phyloP scores from a whole-genome alignment of 441 rosid genomes.

The Adansonia madagascariensis region DNA sequence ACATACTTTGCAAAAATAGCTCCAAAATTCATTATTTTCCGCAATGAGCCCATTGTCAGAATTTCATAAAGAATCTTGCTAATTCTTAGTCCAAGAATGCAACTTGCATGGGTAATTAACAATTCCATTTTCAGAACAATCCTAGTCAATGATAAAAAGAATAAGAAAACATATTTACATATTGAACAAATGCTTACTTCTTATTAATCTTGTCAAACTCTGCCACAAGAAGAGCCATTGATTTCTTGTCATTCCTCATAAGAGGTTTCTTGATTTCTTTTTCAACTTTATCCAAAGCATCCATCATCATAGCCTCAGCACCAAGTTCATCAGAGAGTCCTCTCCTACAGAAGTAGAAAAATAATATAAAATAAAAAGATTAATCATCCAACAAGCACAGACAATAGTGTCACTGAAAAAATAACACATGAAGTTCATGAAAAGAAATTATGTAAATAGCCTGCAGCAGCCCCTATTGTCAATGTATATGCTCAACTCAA shows the following conservation, averaged over 20 bases:
- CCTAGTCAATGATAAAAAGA: neutral
- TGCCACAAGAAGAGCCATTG: conserved; percentile 79
- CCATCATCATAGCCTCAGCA: conserved; percentile 93
- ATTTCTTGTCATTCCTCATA: conserved; percentile 87
- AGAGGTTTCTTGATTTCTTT: conserved; percentile 92
- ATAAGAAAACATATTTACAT: neutral
- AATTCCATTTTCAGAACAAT: neutral
- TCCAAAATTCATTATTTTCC: neutral
- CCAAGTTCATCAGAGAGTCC: conserved; percentile 84
- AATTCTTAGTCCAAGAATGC: neutral
- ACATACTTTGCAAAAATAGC: neutral
- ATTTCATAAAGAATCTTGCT: conserved; percentile 4
- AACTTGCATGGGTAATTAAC: neutral
- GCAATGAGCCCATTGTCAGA: neutral
- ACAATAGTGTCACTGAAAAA: conserved; percentile 14
- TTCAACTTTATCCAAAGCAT: conserved; percentile 92
- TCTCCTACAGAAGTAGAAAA: conserved; percentile 54
- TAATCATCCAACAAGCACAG: neutral
- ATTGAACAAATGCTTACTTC: conserved; percentile 55
- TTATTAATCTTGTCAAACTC: conserved; percentile 92
- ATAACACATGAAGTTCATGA: neutral
- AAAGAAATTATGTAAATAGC: conserved; percentile 27
- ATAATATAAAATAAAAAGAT: neutral
- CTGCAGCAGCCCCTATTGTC: neutral
- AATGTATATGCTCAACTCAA: neutral